phyloP scores from a whole-genome alignment of 2,329 filamentous ascomycete genomes.

The Pseudohalonectria lignicola region DNA sequence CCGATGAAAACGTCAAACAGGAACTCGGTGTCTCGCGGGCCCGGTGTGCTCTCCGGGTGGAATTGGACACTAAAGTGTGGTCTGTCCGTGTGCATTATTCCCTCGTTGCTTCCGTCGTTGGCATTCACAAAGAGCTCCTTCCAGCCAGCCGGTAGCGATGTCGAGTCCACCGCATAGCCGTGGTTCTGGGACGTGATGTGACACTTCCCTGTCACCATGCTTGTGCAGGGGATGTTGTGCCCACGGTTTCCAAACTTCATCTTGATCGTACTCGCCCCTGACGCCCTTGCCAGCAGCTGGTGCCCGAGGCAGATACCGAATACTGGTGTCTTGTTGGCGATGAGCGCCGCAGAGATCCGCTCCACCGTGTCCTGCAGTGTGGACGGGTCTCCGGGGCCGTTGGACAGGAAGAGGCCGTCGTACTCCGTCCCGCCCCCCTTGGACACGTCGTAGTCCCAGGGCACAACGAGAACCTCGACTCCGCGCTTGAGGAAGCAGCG shows the following conservation, averaged over 20 bases:
- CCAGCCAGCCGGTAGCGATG: conserved; percentile 68
- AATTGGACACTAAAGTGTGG: conserved; percentile 99
- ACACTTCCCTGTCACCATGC: conserved; percentile 87
- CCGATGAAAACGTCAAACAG: conserved; percentile 94
- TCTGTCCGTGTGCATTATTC: conserved; percentile 74
- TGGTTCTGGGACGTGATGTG: conserved; percentile 99
- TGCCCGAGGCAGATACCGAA: conserved; percentile 97
- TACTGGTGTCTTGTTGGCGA: conserved; percentile 72
- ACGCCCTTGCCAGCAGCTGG: conserved; percentile 80
- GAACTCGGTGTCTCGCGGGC: conserved; percentile 90
- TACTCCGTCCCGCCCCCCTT: conserved; percentile 69
- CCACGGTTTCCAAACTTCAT: conserved; percentile 99
- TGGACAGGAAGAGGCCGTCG: conserved; percentile 95
- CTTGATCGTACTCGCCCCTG: conserved; percentile 78
- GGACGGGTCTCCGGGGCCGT: conserved; percentile 91
- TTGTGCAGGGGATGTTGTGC: conserved; percentile 97
- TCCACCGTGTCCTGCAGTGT: conserved; percentile 70
- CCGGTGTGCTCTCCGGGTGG: conserved; percentile 93
- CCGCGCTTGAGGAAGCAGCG: conserved; percentile 84
- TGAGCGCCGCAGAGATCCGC: conserved; percentile 66
- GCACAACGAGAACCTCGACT: conserved; percentile 87
- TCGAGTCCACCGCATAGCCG: conserved; percentile 83
- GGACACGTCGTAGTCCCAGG: conserved; percentile 91
- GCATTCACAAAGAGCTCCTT: conserved; percentile 94
- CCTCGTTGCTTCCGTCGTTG: conserved; percentile 97